Base-by-base conservation (phyloP, 495 filamentous ascomycete genomes). In the Penicillium flavigenum region DNA sequence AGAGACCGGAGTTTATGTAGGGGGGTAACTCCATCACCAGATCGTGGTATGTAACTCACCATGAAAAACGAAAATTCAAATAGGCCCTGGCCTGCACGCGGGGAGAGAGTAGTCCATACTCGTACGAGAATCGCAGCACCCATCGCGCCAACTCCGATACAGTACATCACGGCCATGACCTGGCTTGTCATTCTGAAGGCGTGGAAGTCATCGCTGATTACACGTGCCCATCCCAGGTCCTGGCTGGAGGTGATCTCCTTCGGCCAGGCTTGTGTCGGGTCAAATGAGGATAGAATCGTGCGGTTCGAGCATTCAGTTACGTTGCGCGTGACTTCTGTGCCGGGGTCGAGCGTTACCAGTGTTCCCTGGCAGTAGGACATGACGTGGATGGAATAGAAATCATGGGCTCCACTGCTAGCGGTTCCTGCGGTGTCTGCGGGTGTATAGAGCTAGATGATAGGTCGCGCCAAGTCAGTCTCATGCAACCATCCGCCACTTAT, bases 311-410 rank as follows among this genome's bases (percentile, higher is more conserved):
- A 94, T 42, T 65, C 63, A 0, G 79, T 83, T 16, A 87, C 72
- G 56, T 88, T 84, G 58, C 79, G 79, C 5, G 76, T 70, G 8
- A 66, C 64, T 11, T 70, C 55, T 14, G 74, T 34, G n/a, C 72
- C 54, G 1, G 72, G 58, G 57, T 78, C 57, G 4, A 29, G 43
- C n/a, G 56, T 31, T 11, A 20, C 65, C 65, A 75, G 80, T 84
- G 64, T 76, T 64, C 90, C 89, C 55, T 81, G 76, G 70, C 90
- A 93, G 63, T 85, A 81, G 54, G 83, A 78, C 71, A 91, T 81
- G 49, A 90, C 64, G 62, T 93, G 87, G 20, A 86, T 63, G 41
- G 83, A 85, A 71, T 93, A 93, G 73, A 87, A 95, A 61, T 89
- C 79, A n/a, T 83, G 76, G 49, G 89, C 78, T 14, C 82, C 82